Percentiles rank a stretch among this genome's conserved stretches.
phyloP scores from a whole-genome alignment of 495 filamentous ascomycete genomes.

The Neurospora discreta region DNA sequence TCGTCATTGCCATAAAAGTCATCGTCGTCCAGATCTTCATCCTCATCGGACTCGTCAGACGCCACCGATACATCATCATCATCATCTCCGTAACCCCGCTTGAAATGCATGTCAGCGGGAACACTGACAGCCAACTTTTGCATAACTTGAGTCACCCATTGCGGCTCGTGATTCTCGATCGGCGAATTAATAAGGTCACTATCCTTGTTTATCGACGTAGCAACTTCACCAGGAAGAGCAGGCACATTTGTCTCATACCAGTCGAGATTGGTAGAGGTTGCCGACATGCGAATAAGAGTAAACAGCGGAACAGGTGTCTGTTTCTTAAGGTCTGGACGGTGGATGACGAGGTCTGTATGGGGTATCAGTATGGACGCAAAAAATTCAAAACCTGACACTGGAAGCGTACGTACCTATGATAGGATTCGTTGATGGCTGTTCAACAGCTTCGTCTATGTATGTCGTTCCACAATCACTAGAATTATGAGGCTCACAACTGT shows the following conservation, averaged over 20 bases:
- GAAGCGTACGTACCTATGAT: constrained; percentile 26
- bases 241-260: constrained; percentile 35
- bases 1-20: constrained; percentile 7
- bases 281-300: constrained; percentile 34
- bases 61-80: constrained; percentile 11
- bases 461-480: constrained; percentile 26
- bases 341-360: constrained; percentile 30
- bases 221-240: constrained; percentile 9
- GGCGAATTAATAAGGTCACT: not conserved
- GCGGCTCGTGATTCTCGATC: constrained; percentile 10
- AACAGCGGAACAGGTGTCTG: constrained; percentile 23
- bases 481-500: constrained; percentile 12
- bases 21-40: constrained; percentile 11
- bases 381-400: not conserved
- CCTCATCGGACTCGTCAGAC: constrained; percentile 10
- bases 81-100: constrained; percentile 10
- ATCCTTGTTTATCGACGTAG: not conserved
- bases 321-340: constrained; percentile 23
- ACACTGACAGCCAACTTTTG: constrained; percentile 26
- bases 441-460: constrained; percentile 15
- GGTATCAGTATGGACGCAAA: not conserved
- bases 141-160: constrained; percentile 31
- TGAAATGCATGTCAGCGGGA: constrained; percentile 17
- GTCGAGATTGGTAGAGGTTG: constrained; percentile 29
- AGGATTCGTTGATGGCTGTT: constrained; percentile 22